Evolutionary conservation across 1,284 basidiomycete species (phyloP).

Genomic region (Lentinus polychrous): DNA sequence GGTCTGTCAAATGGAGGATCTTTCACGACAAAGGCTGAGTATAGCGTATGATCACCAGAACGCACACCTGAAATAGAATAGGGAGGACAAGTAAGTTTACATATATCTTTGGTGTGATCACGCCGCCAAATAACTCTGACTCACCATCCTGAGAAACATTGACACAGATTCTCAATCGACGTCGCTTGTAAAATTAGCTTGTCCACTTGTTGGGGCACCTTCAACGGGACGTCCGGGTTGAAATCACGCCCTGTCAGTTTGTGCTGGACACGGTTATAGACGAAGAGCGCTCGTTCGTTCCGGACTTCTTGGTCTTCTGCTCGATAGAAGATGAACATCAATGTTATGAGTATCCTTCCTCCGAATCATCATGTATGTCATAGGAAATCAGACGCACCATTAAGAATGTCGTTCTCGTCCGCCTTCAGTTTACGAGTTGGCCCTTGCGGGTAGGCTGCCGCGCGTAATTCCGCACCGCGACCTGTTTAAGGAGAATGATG

Average conservation of each 20-base stretch:
- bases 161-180: constrained; percentile 88
- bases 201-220: constrained; percentile 79
- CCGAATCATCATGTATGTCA: too few species aligned
- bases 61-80: constrained; percentile 28
- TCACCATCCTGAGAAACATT: constrained; percentile 94
- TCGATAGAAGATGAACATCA: too few species aligned
- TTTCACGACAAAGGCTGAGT: not conserved
- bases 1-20: too few species aligned
- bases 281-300: constrained; percentile 83
- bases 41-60: constrained; percentile 28
- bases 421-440: constrained; percentile 70
- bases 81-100: not conserved
- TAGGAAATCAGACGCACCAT: constrained; percentile 41
- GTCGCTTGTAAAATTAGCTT: constrained; percentile 89
- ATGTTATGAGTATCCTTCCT: too few species aligned
- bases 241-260: constrained; percentile 94
- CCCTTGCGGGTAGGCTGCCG: constrained; percentile 67
- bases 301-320: constrained; percentile 77
- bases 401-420: constrained; percentile 79
- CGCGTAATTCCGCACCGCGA: constrained; percentile 51
- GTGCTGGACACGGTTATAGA: constrained; percentile 89
- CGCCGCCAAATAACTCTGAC: constrained; percentile 14
- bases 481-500: constrained; percentile 40
- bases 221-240: constrained; percentile 71
- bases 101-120: too few species aligned